These are phyloP conservation scores for Rubus parviflorus DNA, from an alignment of 306 rosid species.

Conservation along the genomic window DNA sequence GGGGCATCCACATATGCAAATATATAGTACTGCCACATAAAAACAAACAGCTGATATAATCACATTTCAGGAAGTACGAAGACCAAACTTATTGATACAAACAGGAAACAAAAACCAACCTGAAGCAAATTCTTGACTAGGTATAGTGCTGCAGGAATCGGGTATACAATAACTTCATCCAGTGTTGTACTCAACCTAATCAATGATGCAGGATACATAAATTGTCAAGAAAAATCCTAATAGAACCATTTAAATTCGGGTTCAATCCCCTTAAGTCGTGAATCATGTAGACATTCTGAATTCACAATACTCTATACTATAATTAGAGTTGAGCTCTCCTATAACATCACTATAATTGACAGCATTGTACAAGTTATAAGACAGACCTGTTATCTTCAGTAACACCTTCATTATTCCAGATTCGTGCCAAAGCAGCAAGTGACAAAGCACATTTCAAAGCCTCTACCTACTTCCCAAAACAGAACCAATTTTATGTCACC, in stretches of 20 bases:
- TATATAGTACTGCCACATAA: conserved; percentile 78
- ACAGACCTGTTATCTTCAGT: conserved; percentile 84
- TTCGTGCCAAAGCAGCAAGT: conserved; percentile 60
- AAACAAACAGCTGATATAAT: conserved; percentile 28
- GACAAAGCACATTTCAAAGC: conserved; percentile 88
- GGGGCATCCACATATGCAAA: conserved; percentile 98
- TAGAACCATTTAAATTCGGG: background rate
- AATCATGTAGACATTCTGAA: background rate
- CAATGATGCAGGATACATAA: conserved; percentile 11
- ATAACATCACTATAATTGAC: background rate
- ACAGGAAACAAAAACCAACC: conserved; percentile 45
- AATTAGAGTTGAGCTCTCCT: background rate
- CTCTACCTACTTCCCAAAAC: conserved; percentile 66
- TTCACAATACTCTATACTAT: background rate
- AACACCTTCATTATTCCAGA: conserved; percentile 74
- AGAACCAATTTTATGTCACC: background rate
- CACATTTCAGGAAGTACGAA: conserved; percentile 27
- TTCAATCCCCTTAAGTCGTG: no score
- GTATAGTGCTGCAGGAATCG: conserved; percentile 91
- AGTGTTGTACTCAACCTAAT: conserved; percentile 75
- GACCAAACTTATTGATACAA: background rate
- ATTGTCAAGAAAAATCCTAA: background rate
- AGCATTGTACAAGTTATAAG: background rate
- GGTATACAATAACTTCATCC: conserved; percentile 87
- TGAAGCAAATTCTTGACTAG: conserved; percentile 92